Conservation (phyloP, 2,329 filamentous ascomycete genomes). For the Iodosphaeria phyllophila region DNA sequence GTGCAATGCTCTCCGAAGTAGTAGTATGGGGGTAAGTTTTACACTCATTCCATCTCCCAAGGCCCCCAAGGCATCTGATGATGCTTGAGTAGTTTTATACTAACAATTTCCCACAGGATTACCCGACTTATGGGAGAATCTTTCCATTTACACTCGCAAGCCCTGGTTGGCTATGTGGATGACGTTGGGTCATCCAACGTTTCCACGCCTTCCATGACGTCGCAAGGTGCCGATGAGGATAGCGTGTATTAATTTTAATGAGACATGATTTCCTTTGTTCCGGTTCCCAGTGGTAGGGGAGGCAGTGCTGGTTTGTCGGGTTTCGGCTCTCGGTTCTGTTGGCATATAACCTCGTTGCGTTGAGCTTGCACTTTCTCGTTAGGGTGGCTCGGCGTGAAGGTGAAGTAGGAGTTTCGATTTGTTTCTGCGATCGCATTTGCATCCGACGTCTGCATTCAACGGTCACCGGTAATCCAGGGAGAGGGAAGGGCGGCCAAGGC, state of each 20-base stretch:
- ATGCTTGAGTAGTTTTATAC: slow-evolving; percentile 8
- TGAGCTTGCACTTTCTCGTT: slow-evolving; percentile 11
- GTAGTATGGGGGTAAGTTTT: slow-evolving; percentile 93
- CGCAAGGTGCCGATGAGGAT: slow-evolving; percentile 51
- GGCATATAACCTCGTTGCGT: slow-evolving; percentile 26
- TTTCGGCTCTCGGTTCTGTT: slow-evolving; percentile 14
- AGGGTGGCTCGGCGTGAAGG: slow-evolving; percentile 13
- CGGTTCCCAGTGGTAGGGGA: too few relatives aligned
- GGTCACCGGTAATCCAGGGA: slow-evolving; percentile 16
- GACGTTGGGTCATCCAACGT: slow-evolving; percentile 52
- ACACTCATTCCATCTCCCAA: slow-evolving; percentile 2
- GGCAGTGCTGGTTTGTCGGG: slow-evolving; percentile 9
- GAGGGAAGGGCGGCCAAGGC: too few relatives aligned
- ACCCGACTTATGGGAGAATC: slow-evolving; percentile 95
- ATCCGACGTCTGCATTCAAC: slow-evolving; percentile 16
- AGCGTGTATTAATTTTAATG: slow-evolving; percentile 46
- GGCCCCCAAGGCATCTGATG: too few relatives aligned
- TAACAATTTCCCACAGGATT: slow-evolving; percentile 41
- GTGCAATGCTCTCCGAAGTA: slow-evolving; percentile 94
- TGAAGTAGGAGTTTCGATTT: slow-evolving; percentile 12
- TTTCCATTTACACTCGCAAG: slow-evolving; percentile 91
- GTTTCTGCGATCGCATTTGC: slow-evolving; percentile 12
- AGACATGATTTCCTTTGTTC: slow-evolving; percentile 31
- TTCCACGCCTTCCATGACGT: slow-evolving; percentile 54
- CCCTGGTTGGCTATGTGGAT: slow-evolving; percentile 86